These are phyloP conservation scores for Saccharomyces hybrid DNA, from an alignment of 1,139 yeast genomes.

Conservation along the genomic window DNA sequence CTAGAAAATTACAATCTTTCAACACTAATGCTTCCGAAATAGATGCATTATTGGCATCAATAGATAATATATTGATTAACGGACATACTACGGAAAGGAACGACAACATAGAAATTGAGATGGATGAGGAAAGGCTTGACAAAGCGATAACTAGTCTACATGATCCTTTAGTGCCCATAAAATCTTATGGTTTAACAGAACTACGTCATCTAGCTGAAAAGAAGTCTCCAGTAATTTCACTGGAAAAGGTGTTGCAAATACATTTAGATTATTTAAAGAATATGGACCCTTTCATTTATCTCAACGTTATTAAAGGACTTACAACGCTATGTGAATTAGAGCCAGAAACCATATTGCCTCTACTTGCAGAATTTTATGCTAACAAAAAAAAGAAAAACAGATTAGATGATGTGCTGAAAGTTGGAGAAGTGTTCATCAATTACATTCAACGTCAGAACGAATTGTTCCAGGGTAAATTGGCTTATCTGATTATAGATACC, in stretches of 20 bases:
- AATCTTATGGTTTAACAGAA: constrained; percentile 76
- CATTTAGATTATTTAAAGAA: constrained; percentile 64
- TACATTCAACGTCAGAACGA: constrained; percentile 46
- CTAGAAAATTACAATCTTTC: constrained; percentile 8
- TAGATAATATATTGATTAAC: constrained; percentile 2
- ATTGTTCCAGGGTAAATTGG: constrained; percentile 39
- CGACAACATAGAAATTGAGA: constrained; percentile 13
- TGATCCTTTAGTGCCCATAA: constrained; percentile 74
- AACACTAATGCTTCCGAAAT: constrained; percentile 1
- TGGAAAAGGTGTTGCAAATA: constrained; percentile 50
- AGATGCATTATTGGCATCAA: constrained; percentile 3
- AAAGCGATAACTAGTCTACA: constrained; percentile 60
- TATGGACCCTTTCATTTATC: constrained; percentile 77
- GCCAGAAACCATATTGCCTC: constrained; percentile 36
- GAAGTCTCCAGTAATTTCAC: constrained; percentile 44
- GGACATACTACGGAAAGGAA: not conserved
- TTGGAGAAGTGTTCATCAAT: constrained; percentile 73
- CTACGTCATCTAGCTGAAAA: constrained; percentile 50
- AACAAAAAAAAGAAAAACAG: constrained; percentile 26
- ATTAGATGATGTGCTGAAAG: constrained; percentile 59
- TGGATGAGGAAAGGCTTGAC: constrained; percentile 34
- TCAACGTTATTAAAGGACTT: constrained; percentile 76
- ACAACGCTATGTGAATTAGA: constrained; percentile 47
- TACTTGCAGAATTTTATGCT: constrained; percentile 39
- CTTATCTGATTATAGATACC: constrained; percentile 33